These are phyloP conservation scores for Aegilops longissima DNA, from an alignment of 176 grass and related monocot species.

Conservation along the genomic window DNA sequence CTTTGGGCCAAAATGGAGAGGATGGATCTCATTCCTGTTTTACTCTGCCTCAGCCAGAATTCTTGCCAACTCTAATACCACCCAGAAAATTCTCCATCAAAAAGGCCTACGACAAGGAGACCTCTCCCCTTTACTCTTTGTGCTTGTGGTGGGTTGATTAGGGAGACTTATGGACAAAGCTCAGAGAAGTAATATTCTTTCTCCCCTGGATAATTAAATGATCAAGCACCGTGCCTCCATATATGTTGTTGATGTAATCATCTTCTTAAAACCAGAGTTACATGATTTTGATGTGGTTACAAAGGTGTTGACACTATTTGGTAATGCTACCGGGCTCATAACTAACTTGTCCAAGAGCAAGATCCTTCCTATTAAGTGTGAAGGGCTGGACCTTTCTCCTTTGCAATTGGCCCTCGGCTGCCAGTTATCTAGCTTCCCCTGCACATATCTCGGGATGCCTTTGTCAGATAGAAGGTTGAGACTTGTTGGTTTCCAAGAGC, in stretches of 20 bases:
- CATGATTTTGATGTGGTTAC: background rate
- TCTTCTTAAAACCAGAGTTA: background rate
- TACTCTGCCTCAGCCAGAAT: background rate
- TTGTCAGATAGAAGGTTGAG: too few species aligned
- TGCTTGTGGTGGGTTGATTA: background rate
- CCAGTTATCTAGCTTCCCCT: too few species aligned
- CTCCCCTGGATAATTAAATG: background rate
- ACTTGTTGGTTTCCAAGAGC: too few species aligned
- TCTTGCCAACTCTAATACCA: fast-evolving
- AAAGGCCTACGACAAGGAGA: background rate
- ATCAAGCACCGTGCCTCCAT: background rate
- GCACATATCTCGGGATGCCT: too few species aligned
- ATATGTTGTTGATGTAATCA: background rate
- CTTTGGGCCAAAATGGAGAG: background rate
- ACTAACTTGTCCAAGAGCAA: background rate
- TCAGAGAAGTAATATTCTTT: background rate
- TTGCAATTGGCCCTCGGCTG: too few species aligned
- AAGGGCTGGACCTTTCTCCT: too few species aligned
- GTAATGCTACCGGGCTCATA: background rate
- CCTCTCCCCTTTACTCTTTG: background rate
- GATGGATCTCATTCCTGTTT: background rate
- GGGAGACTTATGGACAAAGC: background rate
- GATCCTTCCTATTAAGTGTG: too few species aligned
- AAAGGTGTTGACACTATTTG: background rate
- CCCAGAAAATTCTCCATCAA: background rate